Evolutionary conservation across 345 rosid genomes (phyloP).

Genomic region (Bretschneidera sinensis): DNA sequence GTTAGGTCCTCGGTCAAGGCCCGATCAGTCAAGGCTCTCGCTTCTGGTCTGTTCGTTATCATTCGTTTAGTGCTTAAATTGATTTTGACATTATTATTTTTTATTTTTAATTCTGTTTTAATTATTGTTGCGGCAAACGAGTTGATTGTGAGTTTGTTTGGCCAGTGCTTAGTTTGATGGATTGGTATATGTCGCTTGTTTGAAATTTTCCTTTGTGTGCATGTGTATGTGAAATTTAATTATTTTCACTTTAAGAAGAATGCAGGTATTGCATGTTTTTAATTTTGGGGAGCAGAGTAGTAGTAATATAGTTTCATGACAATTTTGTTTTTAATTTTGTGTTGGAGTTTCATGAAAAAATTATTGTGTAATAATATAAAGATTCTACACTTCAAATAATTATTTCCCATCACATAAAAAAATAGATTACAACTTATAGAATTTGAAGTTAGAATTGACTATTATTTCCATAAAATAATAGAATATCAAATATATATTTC

Average conservation of each 20-base stretch:
- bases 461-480: too few species aligned
- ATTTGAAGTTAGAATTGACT: too few species aligned
- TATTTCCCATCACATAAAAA: too few species aligned
- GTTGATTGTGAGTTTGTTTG: neutral
- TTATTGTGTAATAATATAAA: too few species aligned
- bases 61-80: neutral
- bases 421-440: too few species aligned
- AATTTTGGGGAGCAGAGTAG: too few species aligned
- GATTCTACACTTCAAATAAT: too few species aligned
- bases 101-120: neutral
- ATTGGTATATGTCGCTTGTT: neutral
- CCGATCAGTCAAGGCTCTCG: constrained; percentile 57
- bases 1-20: constrained; percentile 45
- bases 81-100: neutral
- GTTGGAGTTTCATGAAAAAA: too few species aligned
- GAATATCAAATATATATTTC: too few species aligned
- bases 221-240: neutral
- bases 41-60: constrained; percentile 52
- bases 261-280: too few species aligned
- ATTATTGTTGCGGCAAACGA: neutral
- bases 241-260: neutral
- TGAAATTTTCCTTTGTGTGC: neutral
- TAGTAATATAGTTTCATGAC: too few species aligned
- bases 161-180: neutral
- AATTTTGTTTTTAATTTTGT: too few species aligned